Percentiles rank a stretch among this genome's conserved stretches.
phyloP scores from a whole-genome alignment of 2,329 filamentous ascomycete species.

The Penicillium janthinellum region DNA sequence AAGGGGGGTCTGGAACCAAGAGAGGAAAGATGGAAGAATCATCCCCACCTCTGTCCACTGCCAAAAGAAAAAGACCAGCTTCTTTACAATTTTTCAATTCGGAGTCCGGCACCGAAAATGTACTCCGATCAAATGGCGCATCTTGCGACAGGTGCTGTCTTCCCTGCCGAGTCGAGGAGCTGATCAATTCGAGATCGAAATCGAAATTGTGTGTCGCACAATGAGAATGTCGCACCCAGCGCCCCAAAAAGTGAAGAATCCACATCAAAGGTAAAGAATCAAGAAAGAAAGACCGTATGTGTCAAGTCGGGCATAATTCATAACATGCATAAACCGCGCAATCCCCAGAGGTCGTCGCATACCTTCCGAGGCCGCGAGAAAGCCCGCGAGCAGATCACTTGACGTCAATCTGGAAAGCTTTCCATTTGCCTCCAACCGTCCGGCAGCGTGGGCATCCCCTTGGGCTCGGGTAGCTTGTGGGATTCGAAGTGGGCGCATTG shows the following conservation, averaged over 20 bases:
- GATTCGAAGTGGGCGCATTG: conserved; percentile 25
- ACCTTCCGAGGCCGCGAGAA: not conserved
- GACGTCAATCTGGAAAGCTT: conserved; percentile 52
- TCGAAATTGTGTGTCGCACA: not conserved
- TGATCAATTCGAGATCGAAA: not conserved
- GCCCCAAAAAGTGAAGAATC: not conserved
- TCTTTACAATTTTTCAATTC: conserved; percentile 18
- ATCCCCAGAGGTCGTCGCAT: not conserved
- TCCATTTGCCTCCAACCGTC: conserved; percentile 51
- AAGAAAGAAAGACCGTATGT: not conserved
- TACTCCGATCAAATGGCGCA: conserved; percentile 17
- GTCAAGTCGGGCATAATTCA: conserved; percentile 3
- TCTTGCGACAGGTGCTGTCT: conserved; percentile 9
- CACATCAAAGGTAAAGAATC: not conserved
- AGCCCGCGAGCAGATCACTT: conserved; percentile 33
- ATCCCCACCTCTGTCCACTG: conserved; percentile 27
- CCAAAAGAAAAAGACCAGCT: not conserved
- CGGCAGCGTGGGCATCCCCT: conserved; percentile 51
- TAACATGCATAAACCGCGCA: not conserved
- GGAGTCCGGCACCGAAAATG: conserved; percentile 22
- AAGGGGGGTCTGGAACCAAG: conserved; percentile 10
- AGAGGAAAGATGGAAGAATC: conserved; percentile 19
- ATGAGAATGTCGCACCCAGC: not conserved
- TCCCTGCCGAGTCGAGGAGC: not conserved
- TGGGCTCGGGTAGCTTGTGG: conserved; percentile 42